These are phyloP conservation scores for Huntiella moniliformis DNA, from an alignment of 2,329 filamentous ascomycete genomes.

Conservation along the genomic window DNA sequence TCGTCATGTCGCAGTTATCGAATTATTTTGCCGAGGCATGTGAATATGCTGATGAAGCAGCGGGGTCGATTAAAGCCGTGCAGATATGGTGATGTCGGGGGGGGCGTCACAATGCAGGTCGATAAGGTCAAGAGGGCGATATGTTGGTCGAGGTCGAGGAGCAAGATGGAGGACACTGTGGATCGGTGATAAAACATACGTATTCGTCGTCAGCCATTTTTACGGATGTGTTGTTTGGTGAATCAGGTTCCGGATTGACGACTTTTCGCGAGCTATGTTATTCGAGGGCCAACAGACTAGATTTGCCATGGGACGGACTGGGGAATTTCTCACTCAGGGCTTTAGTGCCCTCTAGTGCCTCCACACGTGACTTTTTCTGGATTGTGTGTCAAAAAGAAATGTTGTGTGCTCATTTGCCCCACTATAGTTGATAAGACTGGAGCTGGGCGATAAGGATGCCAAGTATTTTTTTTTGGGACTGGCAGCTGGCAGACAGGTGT, in stretches of 20 bases:
- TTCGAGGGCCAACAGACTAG: constrained; percentile 10
- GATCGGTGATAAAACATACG: constrained; percentile 36
- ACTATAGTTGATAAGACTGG: constrained; percentile 2
- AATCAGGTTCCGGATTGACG: constrained; percentile 12
- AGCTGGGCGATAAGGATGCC: too few species aligned
- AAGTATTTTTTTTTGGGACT: too few species aligned
- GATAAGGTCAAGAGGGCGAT: constrained; percentile 2
- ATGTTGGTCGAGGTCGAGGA: not conserved
- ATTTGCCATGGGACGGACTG: constrained; percentile 10
- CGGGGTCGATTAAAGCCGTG: too few species aligned
- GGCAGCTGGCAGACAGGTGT: not conserved
- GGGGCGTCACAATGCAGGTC: constrained; percentile 15
- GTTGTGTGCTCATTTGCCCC: constrained; percentile 6
- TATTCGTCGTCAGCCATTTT: constrained; percentile 79
- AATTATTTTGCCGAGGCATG: not conserved
- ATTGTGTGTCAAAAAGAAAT: constrained; percentile 9
- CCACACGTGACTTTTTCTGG: constrained; percentile 11
- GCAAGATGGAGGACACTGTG: constrained; percentile 2
- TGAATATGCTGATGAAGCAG: too few species aligned
- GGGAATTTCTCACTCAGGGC: constrained; percentile 12
- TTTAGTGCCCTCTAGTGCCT: constrained; percentile 10
- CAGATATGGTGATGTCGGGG: constrained; percentile 11
- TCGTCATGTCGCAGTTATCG: not conserved
- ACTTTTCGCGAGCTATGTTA: constrained; percentile 12
- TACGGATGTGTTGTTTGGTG: constrained; percentile 23